Percentiles rank a stretch among this genome's conserved stretches.
These are phyloP conservation scores for Petunia hybrid DNA, from an alignment of 305 asterid genomes.

Conservation along the genomic window DNA sequence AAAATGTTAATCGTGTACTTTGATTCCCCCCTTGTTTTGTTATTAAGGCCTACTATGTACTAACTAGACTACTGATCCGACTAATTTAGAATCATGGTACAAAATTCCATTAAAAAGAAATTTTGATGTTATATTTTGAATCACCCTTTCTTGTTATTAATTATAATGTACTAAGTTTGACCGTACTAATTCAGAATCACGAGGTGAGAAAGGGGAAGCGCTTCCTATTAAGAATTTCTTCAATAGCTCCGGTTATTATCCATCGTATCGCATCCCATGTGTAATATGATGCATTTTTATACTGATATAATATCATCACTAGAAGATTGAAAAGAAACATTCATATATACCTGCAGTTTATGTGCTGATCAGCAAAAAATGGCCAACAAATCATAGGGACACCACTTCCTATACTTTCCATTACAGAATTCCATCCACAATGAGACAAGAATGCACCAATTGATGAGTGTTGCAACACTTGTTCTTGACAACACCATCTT, in stretches of 20 bases:
- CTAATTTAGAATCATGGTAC: too few species aligned
- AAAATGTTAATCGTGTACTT: slow-evolving; percentile 34
- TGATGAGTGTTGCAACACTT: slow-evolving; percentile 37
- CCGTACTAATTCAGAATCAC: too few species aligned
- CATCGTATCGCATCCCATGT: slow-evolving; percentile 6
- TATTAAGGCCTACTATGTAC: not conserved
- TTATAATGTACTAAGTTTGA: too few species aligned
- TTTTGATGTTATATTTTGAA: too few species aligned
- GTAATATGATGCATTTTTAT: slow-evolving; percentile 35
- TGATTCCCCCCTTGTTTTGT: not conserved
- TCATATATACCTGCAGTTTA: slow-evolving; percentile 42
- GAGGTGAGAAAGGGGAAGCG: too few species aligned
- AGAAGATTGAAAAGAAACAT: slow-evolving; percentile 15
- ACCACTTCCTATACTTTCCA: slow-evolving; percentile 38
- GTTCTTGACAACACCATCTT: slow-evolving; percentile 44
- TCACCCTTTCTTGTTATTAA: too few species aligned
- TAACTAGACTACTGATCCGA: not conserved
- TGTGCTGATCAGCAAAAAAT: slow-evolving; percentile 43
- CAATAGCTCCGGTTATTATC: too few species aligned
- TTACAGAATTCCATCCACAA: slow-evolving; percentile 39
- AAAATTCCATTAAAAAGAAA: too few species aligned
- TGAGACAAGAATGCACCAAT: slow-evolving; percentile 41
- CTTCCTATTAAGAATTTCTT: too few species aligned
- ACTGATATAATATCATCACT: slow-evolving; percentile 38
- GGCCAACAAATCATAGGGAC: slow-evolving; percentile 46